phyloP scores from a whole-genome alignment of 805 yeast species.

The Saturnispora mendoncae region DNA sequence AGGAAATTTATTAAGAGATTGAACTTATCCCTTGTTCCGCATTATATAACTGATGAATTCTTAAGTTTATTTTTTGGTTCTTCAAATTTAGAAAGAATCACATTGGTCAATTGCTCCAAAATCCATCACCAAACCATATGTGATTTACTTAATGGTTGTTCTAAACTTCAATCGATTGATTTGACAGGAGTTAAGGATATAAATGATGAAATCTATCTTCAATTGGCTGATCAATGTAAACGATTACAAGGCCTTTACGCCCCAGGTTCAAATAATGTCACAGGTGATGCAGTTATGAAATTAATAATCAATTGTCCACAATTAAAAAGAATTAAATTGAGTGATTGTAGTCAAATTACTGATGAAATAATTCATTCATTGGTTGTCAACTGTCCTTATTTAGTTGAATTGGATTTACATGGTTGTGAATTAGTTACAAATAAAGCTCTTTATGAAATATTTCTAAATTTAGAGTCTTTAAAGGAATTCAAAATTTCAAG shows the following conservation, averaged over 20 bases:
- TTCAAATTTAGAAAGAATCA: slow-evolving; percentile 71
- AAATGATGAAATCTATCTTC: slow-evolving; percentile 59
- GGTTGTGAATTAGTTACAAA: slow-evolving; percentile 71
- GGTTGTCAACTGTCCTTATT: slow-evolving; percentile 62
- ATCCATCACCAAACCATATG: slow-evolving; percentile 56
- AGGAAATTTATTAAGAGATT: slow-evolving; percentile 65
- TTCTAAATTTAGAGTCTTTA: slow-evolving; percentile 56
- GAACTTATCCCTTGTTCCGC: slow-evolving; percentile 69
- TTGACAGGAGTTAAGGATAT: slow-evolving; percentile 67
- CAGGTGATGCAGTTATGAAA: slow-evolving; percentile 51
- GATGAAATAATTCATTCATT: slow-evolving; percentile 54
- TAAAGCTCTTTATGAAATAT: slow-evolving; percentile 45
- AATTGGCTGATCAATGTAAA: slow-evolving; percentile 62
- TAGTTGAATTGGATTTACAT: slow-evolving; percentile 87
- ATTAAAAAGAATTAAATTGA: slow-evolving; percentile 74
- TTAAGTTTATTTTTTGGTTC: slow-evolving; percentile 58
- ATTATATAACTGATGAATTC: slow-evolving; percentile 54
- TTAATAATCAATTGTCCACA: slow-evolving; percentile 58
- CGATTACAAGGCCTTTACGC: slow-evolving; percentile 85
- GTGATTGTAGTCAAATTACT: slow-evolving; percentile 58
- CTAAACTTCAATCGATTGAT: slow-evolving; percentile 74
- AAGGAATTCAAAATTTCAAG: slow-evolving; percentile 79
- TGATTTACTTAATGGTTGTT: slow-evolving; percentile 53
- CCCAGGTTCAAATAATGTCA: slow-evolving; percentile 68
- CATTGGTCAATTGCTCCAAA: slow-evolving; percentile 70